A percentile compares a stretch with the other conserved stretches of the same genome.
Evolutionary conservation across 768 basidiomycete species (phyloP).

Genomic region (Mycena vitilis): DNA sequence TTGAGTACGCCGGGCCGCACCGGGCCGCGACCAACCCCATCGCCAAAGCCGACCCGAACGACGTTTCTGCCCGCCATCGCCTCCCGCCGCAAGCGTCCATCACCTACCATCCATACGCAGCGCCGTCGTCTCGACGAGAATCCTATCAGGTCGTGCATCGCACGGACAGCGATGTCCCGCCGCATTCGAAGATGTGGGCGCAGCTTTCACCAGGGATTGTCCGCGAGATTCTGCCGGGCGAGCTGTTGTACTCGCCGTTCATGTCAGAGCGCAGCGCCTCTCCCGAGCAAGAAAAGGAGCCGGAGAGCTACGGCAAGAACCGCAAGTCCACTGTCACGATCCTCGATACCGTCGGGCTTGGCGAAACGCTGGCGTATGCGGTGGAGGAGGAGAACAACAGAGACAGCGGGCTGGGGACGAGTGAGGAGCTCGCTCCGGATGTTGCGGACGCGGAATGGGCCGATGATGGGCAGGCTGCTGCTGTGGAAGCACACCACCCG

Average conservation of each 20-base stretch:
- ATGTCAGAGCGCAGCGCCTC: conserved; percentile 41
- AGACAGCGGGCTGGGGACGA: conserved; percentile 63
- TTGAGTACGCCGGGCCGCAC: conserved; percentile 53
- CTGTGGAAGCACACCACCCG: conserved; percentile 31
- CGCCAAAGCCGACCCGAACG: conserved; percentile 35
- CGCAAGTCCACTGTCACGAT: conserved; percentile 44
- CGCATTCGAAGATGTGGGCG: conserved; percentile 64
- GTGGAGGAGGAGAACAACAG: conserved; percentile 41
- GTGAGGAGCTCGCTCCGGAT: conserved; percentile 51
- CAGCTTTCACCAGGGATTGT: conserved; percentile 57
- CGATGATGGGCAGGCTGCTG: conserved; percentile 31
- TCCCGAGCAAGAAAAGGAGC: conserved; percentile 24
- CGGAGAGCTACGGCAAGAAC: conserved; percentile 8
- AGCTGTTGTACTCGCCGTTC: conserved; percentile 63
- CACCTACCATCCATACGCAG: conserved; percentile 59
- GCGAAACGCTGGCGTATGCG: conserved; percentile 69
- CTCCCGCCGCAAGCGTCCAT: conserved; percentile 49
- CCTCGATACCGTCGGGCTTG: conserved; percentile 68
- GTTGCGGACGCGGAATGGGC: conserved; percentile 13
- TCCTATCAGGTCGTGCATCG: conserved; percentile 50
- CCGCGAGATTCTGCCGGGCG: conserved; percentile 57
- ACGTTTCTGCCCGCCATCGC: conserved; percentile 49
- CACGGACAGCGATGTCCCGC: conserved; percentile 52
- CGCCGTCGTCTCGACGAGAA: conserved; percentile 45
- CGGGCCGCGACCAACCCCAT: conserved; percentile 34